Conservation (phyloP, 495 filamentous ascomycete genomes). For the Penicillium canescens region DNA sequence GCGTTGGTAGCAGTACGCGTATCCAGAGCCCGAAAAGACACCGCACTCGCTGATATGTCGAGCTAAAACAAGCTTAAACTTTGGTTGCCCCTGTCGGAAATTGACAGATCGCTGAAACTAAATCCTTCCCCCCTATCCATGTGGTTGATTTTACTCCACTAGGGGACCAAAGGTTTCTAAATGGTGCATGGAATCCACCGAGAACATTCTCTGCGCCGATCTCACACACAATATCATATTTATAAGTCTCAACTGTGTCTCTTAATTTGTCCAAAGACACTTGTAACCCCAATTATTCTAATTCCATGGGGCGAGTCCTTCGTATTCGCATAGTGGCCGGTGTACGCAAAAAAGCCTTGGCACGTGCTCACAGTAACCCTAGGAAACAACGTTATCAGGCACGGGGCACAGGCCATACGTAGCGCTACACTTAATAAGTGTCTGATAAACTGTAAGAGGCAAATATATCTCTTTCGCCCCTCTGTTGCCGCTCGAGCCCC, state of each 20-base stretch:
- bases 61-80: constrained; percentile 21
- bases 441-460: background rate
- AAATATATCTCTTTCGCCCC: background rate
- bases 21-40: background rate
- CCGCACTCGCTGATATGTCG: constrained; percentile 3
- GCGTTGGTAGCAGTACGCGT: background rate
- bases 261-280: background rate
- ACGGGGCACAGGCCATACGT: background rate
- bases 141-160: background rate
- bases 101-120: constrained; percentile 5
- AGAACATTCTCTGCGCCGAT: background rate
- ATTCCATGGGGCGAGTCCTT: background rate
- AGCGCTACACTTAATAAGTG: background rate
- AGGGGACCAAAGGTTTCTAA: background rate
- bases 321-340: constrained; percentile 4
- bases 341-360: background rate
- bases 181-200: background rate
- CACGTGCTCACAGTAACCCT: constrained; percentile 10
- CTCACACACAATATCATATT: background rate
- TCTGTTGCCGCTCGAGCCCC: constrained; percentile 5
- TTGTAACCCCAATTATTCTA: background rate
- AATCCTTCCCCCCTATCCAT: constrained; percentile 1
- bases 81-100: constrained; percentile 11
- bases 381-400: constrained; percentile 5
- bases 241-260: too few species aligned